Conservation (phyloP, 345 rosid genomes). For the Turnera subulata region DNA sequence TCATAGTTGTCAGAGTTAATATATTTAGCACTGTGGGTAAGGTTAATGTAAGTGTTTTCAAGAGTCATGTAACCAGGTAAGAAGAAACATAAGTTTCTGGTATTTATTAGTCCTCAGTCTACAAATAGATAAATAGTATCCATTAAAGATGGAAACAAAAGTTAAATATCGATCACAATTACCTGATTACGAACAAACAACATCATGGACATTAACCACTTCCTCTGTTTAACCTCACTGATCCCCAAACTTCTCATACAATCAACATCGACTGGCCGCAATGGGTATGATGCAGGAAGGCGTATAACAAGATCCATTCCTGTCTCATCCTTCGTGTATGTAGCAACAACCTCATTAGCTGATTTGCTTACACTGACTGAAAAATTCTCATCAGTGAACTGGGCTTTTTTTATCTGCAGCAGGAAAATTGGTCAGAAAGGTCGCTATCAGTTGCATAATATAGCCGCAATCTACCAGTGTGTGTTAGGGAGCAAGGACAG, state of each 20-base stretch:
- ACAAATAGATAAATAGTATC: too few relatives aligned
- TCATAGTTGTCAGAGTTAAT: too few relatives aligned
- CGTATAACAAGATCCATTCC: conserved; percentile 91
- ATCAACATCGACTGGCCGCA: conserved; percentile 77
- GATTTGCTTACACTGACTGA: conserved; percentile 84
- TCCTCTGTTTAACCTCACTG: conserved; percentile 90
- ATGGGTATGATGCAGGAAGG: conserved; percentile 83
- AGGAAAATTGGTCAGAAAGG: conserved; percentile 12
- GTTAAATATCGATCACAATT: conserved; percentile 6
- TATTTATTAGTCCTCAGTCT: too few relatives aligned
- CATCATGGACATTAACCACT: conserved; percentile 96
- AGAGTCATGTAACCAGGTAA: too few relatives aligned
- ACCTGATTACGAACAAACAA: conserved; percentile 94
- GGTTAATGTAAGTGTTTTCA: too few relatives aligned
- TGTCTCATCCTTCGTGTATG: conserved; percentile 90
- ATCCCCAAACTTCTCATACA: conserved; percentile 91
- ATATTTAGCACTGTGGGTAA: too few relatives aligned
- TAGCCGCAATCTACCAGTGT: neutral
- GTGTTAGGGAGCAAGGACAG: too few relatives aligned
- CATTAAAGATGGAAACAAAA: conserved; percentile 11
- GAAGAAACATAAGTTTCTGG: too few relatives aligned
- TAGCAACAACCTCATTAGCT: conserved; percentile 92
- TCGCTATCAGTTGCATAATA: neutral
- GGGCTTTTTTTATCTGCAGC: conserved; percentile 83
- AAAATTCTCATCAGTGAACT: conserved; percentile 78